These are phyloP conservation scores for Arthrobotrys pseudoclavata DNA, from an alignment of 2,329 filamentous ascomycete genomes.

Conservation along the genomic window DNA sequence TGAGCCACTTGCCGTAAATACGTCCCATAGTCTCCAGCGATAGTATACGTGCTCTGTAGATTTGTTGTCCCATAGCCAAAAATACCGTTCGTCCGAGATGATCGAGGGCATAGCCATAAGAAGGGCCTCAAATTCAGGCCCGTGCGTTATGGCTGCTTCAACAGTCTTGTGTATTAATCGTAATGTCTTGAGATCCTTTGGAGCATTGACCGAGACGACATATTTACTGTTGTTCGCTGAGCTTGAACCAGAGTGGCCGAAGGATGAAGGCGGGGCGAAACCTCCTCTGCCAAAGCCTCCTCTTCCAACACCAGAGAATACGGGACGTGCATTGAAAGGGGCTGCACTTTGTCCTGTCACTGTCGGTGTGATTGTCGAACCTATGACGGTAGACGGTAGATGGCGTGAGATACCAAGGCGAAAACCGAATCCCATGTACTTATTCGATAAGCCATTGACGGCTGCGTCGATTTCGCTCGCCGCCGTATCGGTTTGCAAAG, in stretches of 20 bases:
- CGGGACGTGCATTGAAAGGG: constrained; percentile 82
- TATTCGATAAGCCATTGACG: constrained; percentile 81
- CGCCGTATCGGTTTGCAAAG: constrained; percentile 82
- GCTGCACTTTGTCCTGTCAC: constrained; percentile 68
- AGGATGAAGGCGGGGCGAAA: constrained; percentile 83
- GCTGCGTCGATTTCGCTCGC: constrained; percentile 85
- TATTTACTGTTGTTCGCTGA: constrained; percentile 61
- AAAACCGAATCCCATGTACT: constrained; percentile 85
- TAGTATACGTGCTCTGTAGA: constrained; percentile 89
- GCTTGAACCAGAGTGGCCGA: constrained; percentile 67
- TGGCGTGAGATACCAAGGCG: constrained; percentile 84
- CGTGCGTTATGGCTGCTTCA: constrained; percentile 82
- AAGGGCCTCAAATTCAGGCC: constrained; percentile 88
- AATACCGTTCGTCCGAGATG: constrained; percentile 88
- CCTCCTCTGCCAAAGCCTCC: constrained; percentile 72
- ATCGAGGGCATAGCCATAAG: constrained; percentile 89
- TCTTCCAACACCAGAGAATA: constrained; percentile 69
- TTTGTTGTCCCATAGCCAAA: constrained; percentile 90
- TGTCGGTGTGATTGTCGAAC: constrained; percentile 69
- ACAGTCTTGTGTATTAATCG: constrained; percentile 89
- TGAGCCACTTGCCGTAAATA: constrained; percentile 68
- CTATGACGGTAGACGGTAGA: constrained; percentile 81
- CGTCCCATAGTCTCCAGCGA: constrained; percentile 89
- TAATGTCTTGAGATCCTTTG: constrained; percentile 81
- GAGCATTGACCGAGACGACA: constrained; percentile 80